Evolutionary conservation across 2,329 filamentous ascomycete species (phyloP).

Genomic region (Neocucurbitaria cava): DNA sequence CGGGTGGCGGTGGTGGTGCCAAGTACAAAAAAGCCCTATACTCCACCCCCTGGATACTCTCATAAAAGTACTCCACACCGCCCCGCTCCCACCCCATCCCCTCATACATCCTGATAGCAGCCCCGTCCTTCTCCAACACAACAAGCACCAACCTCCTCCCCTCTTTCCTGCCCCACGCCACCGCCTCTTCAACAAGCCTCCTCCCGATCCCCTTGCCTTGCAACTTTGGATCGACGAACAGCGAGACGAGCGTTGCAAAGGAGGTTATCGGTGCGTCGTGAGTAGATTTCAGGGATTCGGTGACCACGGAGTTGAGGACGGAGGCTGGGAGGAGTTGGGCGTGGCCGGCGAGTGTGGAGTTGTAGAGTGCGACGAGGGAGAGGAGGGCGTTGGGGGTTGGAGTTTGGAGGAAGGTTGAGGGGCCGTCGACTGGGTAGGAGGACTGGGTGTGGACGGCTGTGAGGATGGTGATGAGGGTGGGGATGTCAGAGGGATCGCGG

Average conservation of each 20-base stretch:
- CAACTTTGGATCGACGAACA: slow-evolving; percentile 1
- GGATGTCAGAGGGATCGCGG: neutral
- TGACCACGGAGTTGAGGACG: neutral
- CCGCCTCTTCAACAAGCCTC: neutral
- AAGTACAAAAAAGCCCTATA: slow-evolving; percentile 1
- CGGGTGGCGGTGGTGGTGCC: no score
- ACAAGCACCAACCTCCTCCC: slow-evolving; percentile 2
- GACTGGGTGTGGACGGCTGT: neutral
- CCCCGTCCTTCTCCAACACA: slow-evolving; percentile 3
- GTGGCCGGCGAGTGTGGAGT: neutral
- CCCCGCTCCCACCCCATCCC: neutral
- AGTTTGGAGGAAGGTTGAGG: slow-evolving; percentile 3
- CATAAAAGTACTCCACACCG: neutral
- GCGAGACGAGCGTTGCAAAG: neutral
- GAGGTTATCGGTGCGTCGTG: neutral
- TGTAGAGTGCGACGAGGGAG: slow-evolving; percentile 1
- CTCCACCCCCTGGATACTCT: neutral
- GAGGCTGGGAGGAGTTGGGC: neutral
- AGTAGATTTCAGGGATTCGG: neutral
- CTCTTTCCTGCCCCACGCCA: neutral
- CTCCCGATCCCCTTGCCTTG: slow-evolving; percentile 2
- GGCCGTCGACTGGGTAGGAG: slow-evolving; percentile 4
- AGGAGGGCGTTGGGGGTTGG: neutral
- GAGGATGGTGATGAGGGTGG: neutral
- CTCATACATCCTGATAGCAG: slow-evolving; percentile 6